Base-by-base conservation (phyloP, 1,284 basidiomycete genomes). In the Malassezia sp. region DNA sequence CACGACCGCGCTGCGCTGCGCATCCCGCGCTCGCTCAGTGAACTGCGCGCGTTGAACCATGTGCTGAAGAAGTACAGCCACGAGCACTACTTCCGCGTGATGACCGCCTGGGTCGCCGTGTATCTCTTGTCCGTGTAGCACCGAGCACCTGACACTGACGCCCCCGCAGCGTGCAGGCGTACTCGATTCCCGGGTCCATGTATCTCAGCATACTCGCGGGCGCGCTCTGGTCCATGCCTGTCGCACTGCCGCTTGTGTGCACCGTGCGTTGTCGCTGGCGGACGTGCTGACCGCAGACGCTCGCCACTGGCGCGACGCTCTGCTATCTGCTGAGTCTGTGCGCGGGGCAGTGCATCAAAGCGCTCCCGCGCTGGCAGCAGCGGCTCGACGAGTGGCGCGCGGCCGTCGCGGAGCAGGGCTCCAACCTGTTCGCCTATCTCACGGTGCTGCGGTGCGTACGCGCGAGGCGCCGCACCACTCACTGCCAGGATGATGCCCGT, bases 121-220 rank as follows among this genome's bases (percentile, higher is more conserved):
- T 95, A 93, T 72, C 78, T 96, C 56, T 97, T 95, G 87, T 90
- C 70, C n/a, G 53, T 44, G 8, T 21, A 14, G 22, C 38, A 27
- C 33, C 10, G n/a, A n/a, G n/a, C n/a, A n/a, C n/a, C n/a, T n/a
- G n/a, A n/a, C n/a, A n/a, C n/a, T n/a, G n/a, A 35, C n/a, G 27
- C 17, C 24, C 43, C 29, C 22, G 12, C 45, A 49, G 46, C 30
- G 31, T 96, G 4, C 91, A 97, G 75, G 86, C 89, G 0, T 97
- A 96, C 72, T 89, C 86, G 2, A 78, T 97, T 5, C 91, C 91
- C 0, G 91, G 91, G 0, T 91, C 87, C 18, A 96, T 96, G 90
- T 97, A 97, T 71, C 79, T 97, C 51, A 88, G 86, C 40, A 95
- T 96, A 65, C 80, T 96, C 7, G 89, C 85, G 11, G 91, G 91